Evolutionary conservation across 2,329 filamentous ascomycete genomes (phyloP), one percentile per base, ranked within the genome.

Genomic region (Fusarium sp.): DNA sequence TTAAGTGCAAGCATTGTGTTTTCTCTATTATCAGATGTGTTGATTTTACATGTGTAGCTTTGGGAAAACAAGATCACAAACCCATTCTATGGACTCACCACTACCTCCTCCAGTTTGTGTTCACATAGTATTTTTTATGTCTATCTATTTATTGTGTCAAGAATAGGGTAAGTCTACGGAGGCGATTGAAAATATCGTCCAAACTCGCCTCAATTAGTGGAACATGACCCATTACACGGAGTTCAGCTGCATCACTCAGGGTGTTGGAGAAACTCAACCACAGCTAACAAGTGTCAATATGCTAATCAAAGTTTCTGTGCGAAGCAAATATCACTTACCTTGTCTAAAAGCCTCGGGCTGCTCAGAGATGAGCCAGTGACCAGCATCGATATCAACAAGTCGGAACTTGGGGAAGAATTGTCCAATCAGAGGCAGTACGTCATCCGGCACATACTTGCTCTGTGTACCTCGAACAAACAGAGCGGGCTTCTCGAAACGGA

Each of bases 311-410:
- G 6, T n/a, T 15, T 16, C 34, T 3, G 16, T 40, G 27, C 3
- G 8, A 24, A 10, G 18, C 5, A 41, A 22, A n/a, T 2, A 18
- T 15, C 32, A 29, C 86, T 78, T 78, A 94, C 92, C 90, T 84
- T 87, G 83, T 76, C 90, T 88, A 71, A 97, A 97, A 12, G 85
- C 90, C 76, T 94, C 89, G 0, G 94, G 93, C 74, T 94, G 91
- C 83, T 97, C 94, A n/a, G 92, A 93, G 67, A 95, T 94, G 8
- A 97, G 83, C 94, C 94, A 97, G 79, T 97, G 94, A 0, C 94
- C 94, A 11, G 90, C 87, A 40, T 96, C 90, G 32, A 97, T 82
- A 80, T 95, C 91, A 51, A 85, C 88, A 30, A 96, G 76, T 77
- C 88, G 82, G 76, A 96, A 97, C 25, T 85, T 84, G 13, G 94